Percentiles rank a stretch among this genome's conserved stretches.
Conservation (phyloP, 345 rosid species). For the Pistacia integerrima region DNA sequence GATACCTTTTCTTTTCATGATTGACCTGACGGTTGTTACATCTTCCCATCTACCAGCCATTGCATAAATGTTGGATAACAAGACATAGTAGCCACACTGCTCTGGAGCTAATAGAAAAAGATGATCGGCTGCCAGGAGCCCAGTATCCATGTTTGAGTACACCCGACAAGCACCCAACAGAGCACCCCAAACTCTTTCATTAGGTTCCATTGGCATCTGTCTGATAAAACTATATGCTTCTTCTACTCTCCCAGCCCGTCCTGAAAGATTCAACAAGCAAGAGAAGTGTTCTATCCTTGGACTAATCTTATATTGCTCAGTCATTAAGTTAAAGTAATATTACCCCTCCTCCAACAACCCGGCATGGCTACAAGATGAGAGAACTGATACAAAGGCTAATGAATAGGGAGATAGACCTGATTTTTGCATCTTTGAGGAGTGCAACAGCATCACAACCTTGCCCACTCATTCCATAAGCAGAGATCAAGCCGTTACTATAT, state of each 20-base stretch:
- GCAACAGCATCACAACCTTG: conserved; percentile 57
- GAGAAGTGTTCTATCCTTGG: conserved; percentile 72
- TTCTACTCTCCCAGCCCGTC: conserved; percentile 63
- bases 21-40: conserved; percentile 51
- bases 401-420: conserved; percentile 68
- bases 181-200: conserved; percentile 79
- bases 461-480: conserved; percentile 74
- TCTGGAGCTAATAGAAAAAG: conserved; percentile 60
- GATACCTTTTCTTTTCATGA: conserved; percentile 62
- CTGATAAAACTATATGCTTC: conserved; percentile 58
- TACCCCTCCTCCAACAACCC: conserved; percentile 66
- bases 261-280: conserved; percentile 76
- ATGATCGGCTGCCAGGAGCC: conserved; percentile 69
- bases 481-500: too few relatives aligned
- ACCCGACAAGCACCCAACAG: conserved; percentile 64
- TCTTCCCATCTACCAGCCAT: conserved; percentile 79
- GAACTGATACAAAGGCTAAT: conserved; percentile 66
- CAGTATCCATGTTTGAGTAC: conserved; percentile 56
- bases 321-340: conserved; percentile 52
- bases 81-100: conserved; percentile 67
- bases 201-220: conserved; percentile 61
- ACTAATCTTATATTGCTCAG: conserved; percentile 41
- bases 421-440: conserved; percentile 49
- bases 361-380: conserved; percentile 76
- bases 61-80: conserved; percentile 78